Evolutionary conservation across 495 filamentous ascomycete genomes (phyloP).

Genomic region (Cercophora sp.): DNA sequence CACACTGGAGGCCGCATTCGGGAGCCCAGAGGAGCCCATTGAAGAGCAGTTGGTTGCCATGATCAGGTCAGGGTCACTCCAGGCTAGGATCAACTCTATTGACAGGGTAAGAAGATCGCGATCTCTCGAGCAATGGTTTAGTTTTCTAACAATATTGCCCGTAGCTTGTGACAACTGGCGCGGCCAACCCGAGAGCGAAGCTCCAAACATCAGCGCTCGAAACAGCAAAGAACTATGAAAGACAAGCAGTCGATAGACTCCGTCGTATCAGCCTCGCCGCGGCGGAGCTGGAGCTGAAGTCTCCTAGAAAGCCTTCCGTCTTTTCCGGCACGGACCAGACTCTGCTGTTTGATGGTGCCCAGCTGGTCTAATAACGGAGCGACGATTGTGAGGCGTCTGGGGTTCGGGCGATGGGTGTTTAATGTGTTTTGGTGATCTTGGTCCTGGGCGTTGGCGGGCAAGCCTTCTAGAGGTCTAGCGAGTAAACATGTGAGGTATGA

Average conservation of each 20-base stretch:
- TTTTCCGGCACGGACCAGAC: too few relatives aligned
- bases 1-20: slow-evolving; percentile 65
- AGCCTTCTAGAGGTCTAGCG: too few relatives aligned
- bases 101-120: slow-evolving; percentile 55
- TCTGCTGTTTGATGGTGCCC: slow-evolving; percentile 8
- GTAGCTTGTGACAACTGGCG: slow-evolving; percentile 65
- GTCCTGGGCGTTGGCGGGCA: too few relatives aligned
- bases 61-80: slow-evolving; percentile 66
- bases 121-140: not conserved
- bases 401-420: too few relatives aligned
- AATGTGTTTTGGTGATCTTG: too few relatives aligned
- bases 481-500: too few relatives aligned
- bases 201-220: slow-evolving; percentile 64
- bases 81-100: slow-evolving; percentile 80
- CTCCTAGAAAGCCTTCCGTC: not conserved
- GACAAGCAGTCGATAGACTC: slow-evolving; percentile 68
- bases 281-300: slow-evolving; percentile 70
- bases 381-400: too few relatives aligned
- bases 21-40: slow-evolving; percentile 52
- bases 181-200: slow-evolving; percentile 57
- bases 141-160: slow-evolving; percentile 8
- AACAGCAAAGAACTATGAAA: slow-evolving; percentile 67
- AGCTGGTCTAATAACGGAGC: too few relatives aligned
- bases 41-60: slow-evolving; percentile 72
- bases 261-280: slow-evolving; percentile 68